Percentiles rank a stretch among this genome's conserved stretches.
Conservation (phyloP, 805 yeast genomes). For the Starmerella riodocensis region DNA sequence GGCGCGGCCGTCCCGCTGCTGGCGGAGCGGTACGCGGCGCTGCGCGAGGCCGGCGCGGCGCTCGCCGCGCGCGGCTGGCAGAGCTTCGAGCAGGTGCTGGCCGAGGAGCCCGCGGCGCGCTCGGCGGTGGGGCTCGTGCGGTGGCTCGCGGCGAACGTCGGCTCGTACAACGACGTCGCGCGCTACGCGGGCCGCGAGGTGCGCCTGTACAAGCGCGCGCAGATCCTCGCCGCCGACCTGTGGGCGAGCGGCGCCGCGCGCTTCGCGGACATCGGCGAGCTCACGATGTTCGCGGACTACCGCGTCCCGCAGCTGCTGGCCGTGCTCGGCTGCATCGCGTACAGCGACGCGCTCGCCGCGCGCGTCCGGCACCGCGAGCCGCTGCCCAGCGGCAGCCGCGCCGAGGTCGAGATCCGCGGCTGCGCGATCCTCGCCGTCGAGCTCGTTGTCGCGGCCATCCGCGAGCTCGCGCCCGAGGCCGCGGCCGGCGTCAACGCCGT, state of each 20-base stretch:
- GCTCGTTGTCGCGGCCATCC: constrained; percentile 23
- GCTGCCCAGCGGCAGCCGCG: constrained; percentile 25
- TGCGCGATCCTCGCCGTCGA: constrained; percentile 35
- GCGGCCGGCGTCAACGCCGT: constrained; percentile 26
- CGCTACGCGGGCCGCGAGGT: constrained; percentile 25
- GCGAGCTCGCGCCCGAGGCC: constrained; percentile 13
- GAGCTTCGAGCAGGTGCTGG: constrained; percentile 23
- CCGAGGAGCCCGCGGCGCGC: constrained; percentile 17
- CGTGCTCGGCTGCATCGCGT: constrained; percentile 28
- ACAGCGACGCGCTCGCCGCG: constrained; percentile 23
- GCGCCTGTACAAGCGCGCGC: constrained; percentile 31
- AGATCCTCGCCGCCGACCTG: constrained; percentile 32
- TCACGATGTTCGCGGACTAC: constrained; percentile 38
- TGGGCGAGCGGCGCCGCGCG: constrained; percentile 33
- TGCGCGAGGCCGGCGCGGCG: constrained; percentile 29
- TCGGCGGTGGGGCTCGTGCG: constrained; percentile 28
- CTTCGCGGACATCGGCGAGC: constrained; percentile 30
- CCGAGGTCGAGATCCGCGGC: constrained; percentile 33
- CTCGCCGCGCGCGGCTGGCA: constrained; percentile 12
- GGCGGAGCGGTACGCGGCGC: constrained; percentile 25
- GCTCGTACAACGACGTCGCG: constrained; percentile 28
- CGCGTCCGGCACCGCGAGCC: constrained; percentile 18
- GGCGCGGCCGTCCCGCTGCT: constrained; percentile 28
- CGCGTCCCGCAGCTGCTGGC: constrained; percentile 35
- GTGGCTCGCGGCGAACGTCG: constrained; percentile 22